These are phyloP conservation scores for Pezicula rhizophila DNA, from an alignment of 2,329 filamentous ascomycete species.

Conservation along the genomic window DNA sequence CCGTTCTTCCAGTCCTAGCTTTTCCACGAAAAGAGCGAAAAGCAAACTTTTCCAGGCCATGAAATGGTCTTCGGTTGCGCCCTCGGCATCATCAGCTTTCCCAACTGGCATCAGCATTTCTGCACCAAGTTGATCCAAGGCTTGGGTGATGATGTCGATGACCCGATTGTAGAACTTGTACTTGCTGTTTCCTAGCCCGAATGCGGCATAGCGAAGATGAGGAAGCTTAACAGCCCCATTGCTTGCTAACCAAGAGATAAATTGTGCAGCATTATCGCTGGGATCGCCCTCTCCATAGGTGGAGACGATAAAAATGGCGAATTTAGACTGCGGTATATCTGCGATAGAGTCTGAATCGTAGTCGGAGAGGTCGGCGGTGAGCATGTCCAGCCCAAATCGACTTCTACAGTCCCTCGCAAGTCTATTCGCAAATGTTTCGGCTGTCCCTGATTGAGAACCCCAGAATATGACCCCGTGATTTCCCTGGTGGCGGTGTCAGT, in stretches of 20 bases:
- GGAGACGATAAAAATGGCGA: conserved; percentile 17
- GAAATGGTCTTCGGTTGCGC: conserved; percentile 18
- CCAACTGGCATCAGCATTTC: conserved; percentile 8
- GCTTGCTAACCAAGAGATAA: conserved; percentile 10
- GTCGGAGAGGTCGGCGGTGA: conserved; percentile 6
- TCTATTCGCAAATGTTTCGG: conserved; percentile 3
- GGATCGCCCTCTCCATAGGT: conserved; percentile 22
- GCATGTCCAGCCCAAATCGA: neutral
- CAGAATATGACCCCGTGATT: conserved; percentile 6
- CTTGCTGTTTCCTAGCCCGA: conserved; percentile 19
- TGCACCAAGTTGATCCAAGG: conserved; percentile 9
- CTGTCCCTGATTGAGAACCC: conserved; percentile 8
- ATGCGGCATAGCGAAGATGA: conserved; percentile 13
- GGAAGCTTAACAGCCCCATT: conserved; percentile 4
- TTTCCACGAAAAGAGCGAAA: conserved; percentile 6
- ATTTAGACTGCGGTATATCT: conserved; percentile 8
- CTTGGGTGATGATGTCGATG: conserved; percentile 10
- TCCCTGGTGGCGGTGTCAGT: neutral
- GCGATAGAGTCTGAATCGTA: conserved; percentile 6
- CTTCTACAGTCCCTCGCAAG: neutral
- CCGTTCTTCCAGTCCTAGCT: conserved; percentile 6
- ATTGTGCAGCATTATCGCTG: conserved; percentile 14
- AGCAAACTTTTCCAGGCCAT: conserved; percentile 14
- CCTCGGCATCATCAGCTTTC: conserved; percentile 15
- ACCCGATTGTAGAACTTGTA: conserved; percentile 19